Evolutionary conservation across 108 stramenopile species (phyloP).

Genomic region (Hondaea fermentalgiana): DNA sequence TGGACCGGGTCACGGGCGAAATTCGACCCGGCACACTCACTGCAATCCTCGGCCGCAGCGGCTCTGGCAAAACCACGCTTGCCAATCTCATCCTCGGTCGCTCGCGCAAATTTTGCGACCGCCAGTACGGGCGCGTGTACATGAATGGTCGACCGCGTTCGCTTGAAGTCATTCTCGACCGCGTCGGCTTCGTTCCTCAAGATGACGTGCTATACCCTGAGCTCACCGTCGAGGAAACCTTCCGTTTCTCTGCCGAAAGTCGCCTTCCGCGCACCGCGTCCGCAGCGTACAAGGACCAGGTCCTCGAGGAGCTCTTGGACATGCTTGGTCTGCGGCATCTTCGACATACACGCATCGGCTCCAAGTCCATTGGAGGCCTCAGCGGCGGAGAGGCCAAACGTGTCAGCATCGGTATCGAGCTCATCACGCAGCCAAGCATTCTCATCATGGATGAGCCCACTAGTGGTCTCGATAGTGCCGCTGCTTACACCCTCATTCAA

Average conservation of each 20-base stretch:
- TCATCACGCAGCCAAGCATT: slow-evolving; percentile 22
- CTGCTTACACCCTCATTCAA: slow-evolving; percentile 55
- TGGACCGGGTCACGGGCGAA: not conserved
- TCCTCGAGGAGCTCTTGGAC: not conserved
- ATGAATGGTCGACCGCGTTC: not conserved
- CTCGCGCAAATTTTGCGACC: not conserved
- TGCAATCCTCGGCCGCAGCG: not conserved
- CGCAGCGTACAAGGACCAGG: not conserved
- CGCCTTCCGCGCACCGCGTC: slow-evolving; percentile 18
- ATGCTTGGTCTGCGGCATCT: not conserved
- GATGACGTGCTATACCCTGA: slow-evolving; percentile 39
- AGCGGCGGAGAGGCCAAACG: slow-evolving; percentile 39
- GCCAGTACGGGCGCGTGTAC: not conserved
- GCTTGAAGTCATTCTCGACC: not conserved
- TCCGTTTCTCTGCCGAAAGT: slow-evolving; percentile 22
- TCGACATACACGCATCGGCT: not conserved
- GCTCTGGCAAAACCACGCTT: not conserved
- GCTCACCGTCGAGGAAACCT: slow-evolving; percentile 30
- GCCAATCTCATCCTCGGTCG: not conserved
- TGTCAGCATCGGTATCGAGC: slow-evolving; percentile 35
- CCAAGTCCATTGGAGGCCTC: not conserved
- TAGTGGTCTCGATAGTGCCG: slow-evolving; percentile 65
- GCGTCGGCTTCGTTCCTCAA: slow-evolving; percentile 40
- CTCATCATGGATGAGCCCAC: slow-evolving; percentile 45
- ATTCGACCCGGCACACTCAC: not conserved